phyloP scores from a whole-genome alignment of 1,284 basidiomycete genomes.

The Phylloporus sp. region DNA sequence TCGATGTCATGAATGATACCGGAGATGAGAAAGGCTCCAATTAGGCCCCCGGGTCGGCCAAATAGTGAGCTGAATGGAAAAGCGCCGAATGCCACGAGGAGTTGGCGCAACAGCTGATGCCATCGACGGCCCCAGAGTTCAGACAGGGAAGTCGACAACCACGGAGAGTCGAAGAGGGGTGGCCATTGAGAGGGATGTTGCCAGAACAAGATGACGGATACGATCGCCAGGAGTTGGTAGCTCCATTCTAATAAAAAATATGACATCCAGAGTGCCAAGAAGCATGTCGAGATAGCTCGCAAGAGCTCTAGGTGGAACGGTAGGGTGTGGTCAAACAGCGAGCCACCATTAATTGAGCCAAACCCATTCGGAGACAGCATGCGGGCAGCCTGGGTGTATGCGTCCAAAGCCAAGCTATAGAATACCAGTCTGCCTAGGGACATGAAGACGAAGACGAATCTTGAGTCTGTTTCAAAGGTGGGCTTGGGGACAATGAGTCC shows the following conservation, averaged over 20 bases:
- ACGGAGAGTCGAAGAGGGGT: constrained; percentile 39
- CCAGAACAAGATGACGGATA: constrained; percentile 30
- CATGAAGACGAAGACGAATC: no score
- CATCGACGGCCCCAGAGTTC: background rate
- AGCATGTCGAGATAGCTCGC: constrained; percentile 38
- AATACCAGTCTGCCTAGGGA: constrained; percentile 1
- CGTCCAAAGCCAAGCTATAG: background rate
- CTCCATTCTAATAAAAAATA: constrained; percentile 34
- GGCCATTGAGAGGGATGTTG: constrained; percentile 46
- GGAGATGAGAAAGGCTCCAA: constrained; percentile 61
- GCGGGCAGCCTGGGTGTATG: constrained; percentile 12
- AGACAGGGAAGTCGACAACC: background rate
- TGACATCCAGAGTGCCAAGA: constrained; percentile 45
- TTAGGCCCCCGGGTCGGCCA: constrained; percentile 39
- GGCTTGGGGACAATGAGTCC: constrained; percentile 13
- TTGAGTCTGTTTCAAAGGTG: no score
- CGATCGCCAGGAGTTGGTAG: background rate
- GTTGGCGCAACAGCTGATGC: constrained; percentile 10
- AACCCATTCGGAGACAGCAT: constrained; percentile 21
- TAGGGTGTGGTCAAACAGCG: constrained; percentile 52
- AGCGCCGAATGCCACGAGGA: background rate
- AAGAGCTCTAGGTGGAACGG: constrained; percentile 44
- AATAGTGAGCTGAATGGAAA: background rate
- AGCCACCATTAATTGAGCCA: constrained; percentile 33
- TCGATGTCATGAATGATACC: constrained; percentile 60